phyloP scores from a whole-genome alignment of 768 basidiomycete species.

The Rhodotorula toruloides region DNA sequence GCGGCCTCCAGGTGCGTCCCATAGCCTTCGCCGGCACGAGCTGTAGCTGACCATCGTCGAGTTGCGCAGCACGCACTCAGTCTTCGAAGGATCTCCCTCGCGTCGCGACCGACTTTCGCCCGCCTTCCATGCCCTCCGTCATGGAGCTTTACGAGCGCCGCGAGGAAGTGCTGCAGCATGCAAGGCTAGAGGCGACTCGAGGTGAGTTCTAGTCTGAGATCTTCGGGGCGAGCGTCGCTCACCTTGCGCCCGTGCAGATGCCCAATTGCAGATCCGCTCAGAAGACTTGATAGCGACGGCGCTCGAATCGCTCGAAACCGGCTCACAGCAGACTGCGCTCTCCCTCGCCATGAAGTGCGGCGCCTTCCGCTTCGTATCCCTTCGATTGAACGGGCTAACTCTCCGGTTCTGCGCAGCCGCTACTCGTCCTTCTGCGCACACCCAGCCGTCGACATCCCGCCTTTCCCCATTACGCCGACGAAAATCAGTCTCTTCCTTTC shows the following conservation, averaged over 20 bases:
- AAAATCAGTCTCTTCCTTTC: conserved; percentile 27
- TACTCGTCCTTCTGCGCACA: conserved; percentile 13
- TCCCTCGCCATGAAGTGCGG: conserved; percentile 24
- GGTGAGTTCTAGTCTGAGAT: neutral
- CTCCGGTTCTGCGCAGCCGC: neutral
- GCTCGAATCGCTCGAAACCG: neutral
- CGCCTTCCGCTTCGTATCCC: neutral
- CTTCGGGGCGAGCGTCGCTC: too few species aligned
- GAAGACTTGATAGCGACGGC: conserved; percentile 1
- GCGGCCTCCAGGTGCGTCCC: too few species aligned
- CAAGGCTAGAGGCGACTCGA: neutral
- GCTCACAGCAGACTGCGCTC: conserved; percentile 8
- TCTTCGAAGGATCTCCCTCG: neutral
- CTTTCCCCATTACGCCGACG: conserved; percentile 15
- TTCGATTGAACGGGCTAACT: neutral
- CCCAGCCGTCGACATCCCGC: neutral
- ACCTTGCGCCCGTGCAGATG: neutral
- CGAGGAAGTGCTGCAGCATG: neutral
- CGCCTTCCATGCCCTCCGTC: neutral
- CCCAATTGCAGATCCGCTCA: neutral
- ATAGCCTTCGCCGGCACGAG: neutral
- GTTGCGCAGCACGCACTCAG: neutral
- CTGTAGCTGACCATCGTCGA: neutral
- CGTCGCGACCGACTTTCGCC: neutral
- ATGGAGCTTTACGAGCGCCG: neutral